A percentile compares a stretch with the other conserved stretches of the same genome.
phyloP scores from a whole-genome alignment of 805 yeast genomes.

The Saturnispora sekii region DNA sequence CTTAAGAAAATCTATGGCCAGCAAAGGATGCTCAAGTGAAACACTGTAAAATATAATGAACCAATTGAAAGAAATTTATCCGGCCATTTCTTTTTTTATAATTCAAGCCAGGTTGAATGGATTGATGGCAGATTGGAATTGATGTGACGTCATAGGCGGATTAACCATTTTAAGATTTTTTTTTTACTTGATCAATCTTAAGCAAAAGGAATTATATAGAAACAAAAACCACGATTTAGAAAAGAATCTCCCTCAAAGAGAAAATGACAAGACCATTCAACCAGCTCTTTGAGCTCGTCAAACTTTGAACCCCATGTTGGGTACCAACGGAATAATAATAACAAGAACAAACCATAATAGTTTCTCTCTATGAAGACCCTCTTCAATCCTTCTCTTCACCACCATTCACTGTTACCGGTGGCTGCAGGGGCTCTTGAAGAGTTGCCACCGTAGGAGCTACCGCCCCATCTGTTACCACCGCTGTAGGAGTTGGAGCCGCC shows the following conservation, averaged over 20 bases:
- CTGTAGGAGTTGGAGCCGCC: slow-evolving; percentile 20
- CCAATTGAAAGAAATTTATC: no score
- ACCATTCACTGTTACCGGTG: slow-evolving; percentile 24
- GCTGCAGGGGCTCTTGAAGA: slow-evolving; percentile 13
- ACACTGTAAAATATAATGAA: no score
- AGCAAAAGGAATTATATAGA: slow-evolving; percentile 5
- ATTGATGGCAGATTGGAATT: not conserved
- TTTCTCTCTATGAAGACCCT: not conserved
- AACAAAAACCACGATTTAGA: slow-evolving; percentile 5
- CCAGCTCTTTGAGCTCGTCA: slow-evolving; percentile 4
- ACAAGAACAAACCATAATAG: not conserved
- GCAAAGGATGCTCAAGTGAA: no score
- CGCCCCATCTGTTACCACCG: slow-evolving; percentile 20
- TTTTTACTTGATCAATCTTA: not conserved
- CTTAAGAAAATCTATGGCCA: no score
- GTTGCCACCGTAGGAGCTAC: slow-evolving; percentile 8
- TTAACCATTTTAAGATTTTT: slow-evolving; percentile 1
- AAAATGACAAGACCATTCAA: slow-evolving; percentile 1
- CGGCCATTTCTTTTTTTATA: no score
- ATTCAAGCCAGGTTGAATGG: no score
- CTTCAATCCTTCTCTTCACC: slow-evolving; percentile 17
- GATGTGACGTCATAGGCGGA: slow-evolving; percentile 3
- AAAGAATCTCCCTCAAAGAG: slow-evolving; percentile 4
- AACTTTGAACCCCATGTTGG: not conserved
- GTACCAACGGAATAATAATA: not conserved